These are phyloP conservation scores for Heliocybe sulcata DNA, from an alignment of 1,284 basidiomycete genomes.

Conservation along the genomic window DNA sequence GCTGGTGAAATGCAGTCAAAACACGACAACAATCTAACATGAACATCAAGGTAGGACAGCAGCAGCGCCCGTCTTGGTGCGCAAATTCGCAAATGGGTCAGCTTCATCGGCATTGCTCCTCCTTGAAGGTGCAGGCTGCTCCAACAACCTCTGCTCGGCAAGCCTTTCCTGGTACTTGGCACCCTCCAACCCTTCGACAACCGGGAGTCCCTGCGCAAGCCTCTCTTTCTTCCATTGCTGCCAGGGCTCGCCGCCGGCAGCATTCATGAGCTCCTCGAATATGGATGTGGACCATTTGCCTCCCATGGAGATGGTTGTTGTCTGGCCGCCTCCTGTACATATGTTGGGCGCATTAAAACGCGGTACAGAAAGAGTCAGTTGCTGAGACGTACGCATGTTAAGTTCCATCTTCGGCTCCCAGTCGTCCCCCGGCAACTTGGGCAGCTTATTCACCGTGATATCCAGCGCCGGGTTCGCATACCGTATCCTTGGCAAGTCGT, in stretches of 20 bases:
- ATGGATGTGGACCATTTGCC: slow-evolving; percentile 63
- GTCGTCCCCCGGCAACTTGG: slow-evolving; percentile 41
- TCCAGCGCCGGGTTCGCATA: slow-evolving; percentile 61
- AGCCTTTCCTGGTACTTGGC: neutral
- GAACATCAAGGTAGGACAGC: slow-evolving; percentile 37
- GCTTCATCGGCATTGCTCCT: slow-evolving; percentile 10
- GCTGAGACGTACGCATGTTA: slow-evolving; percentile 35
- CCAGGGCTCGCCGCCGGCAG: slow-evolving; percentile 56
- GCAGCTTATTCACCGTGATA: slow-evolving; percentile 46
- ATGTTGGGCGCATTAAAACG: too few species aligned
- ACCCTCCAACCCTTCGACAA: slow-evolving; percentile 28
- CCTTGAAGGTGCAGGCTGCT: neutral
- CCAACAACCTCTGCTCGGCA: neutral
- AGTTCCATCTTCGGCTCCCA: slow-evolving; percentile 55
- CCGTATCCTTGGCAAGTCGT: slow-evolving; percentile 66
- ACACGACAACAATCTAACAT: neutral
- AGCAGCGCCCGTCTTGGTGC: slow-evolving; percentile 37
- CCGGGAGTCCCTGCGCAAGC: slow-evolving; percentile 34
- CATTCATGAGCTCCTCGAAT: slow-evolving; percentile 59
- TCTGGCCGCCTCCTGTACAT: slow-evolving; percentile 43
- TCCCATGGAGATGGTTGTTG: slow-evolving; percentile 43
- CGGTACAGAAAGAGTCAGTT: neutral
- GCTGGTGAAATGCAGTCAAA: neutral
- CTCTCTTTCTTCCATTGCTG: slow-evolving; percentile 44
- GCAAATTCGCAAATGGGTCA: slow-evolving; percentile 17